Base-by-base conservation (phyloP, 129 eudicot genomes). In the Dittrichia graveolens region DNA sequence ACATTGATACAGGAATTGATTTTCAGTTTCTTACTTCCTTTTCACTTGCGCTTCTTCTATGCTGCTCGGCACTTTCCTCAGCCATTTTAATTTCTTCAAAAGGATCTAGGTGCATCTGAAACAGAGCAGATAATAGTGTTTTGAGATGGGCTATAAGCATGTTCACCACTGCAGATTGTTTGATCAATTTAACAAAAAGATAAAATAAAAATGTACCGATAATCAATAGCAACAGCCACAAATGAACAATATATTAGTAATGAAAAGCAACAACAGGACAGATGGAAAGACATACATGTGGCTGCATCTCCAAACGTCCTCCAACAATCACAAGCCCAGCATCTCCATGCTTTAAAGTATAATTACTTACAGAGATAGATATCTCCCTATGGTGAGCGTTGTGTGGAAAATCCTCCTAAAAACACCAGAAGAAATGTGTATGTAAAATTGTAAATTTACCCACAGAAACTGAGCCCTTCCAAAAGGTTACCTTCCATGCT, bases 251-350 rank as follows among this genome's bases (percentile, higher is more conserved):
- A 19, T 54, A 48, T 34, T 35, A 45, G 41, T 40, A 58, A 48
- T 57, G 45, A 42, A 65, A 43, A 80, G 35, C 14, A 63, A 65
- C 31, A 52, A 24, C 8, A 57, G 9, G 19, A 46, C 46, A 53
- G 76, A 19, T 48, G 37, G 9, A 71, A 61, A 69, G 42, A 67
- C 96, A 77, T 84, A 94, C 99, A 83, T 94, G 96, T 44, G 88
- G 91, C 88, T 90, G 99, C 86, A 94, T 81, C 76, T 94, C 99
- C 99, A 94, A 88, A 74, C 99, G 83, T 49, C 97, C 99, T 42
- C 96, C 99, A 71, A 94, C 81, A 68, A 90, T 86, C 4, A 90
- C 77, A 84, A 94, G 88, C 65, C 97, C 99, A 15, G 97, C 75
- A 79, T 94, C 99, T 76, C 97, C 97, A 69, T 90, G 96, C 85